Evolutionary conservation across 495 filamentous ascomycete species (phyloP).

Genomic region (Margaritispora aquatica): DNA sequence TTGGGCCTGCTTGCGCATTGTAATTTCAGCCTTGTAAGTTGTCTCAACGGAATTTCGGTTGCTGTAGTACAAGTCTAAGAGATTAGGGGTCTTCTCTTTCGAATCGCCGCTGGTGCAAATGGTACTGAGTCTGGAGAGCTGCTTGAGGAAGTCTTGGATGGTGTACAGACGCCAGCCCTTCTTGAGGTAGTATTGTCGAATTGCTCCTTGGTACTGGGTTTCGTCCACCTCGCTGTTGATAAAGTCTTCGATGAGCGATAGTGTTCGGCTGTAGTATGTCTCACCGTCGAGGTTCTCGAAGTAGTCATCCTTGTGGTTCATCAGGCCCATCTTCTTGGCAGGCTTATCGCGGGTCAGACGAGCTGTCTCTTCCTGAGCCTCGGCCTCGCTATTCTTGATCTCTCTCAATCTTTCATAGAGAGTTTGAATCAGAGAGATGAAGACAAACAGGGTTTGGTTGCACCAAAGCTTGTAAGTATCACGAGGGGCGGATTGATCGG

Average conservation of each 20-base stretch:
- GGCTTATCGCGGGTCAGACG: constrained; percentile 66
- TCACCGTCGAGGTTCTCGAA: constrained; percentile 15
- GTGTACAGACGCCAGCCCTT: constrained; percentile 88
- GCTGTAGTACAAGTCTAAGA: constrained; percentile 73
- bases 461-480: constrained; percentile 78
- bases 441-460: constrained; percentile 84
- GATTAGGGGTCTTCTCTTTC: constrained; percentile 87
- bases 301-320: constrained; percentile 32
- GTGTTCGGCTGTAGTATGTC: constrained; percentile 45
- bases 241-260: constrained; percentile 73
- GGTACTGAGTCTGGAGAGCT: constrained; percentile 68
- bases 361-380: constrained; percentile 64
- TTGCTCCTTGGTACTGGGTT: constrained; percentile 73
- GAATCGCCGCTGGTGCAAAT: constrained; percentile 70
- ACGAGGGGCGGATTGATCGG: constrained; percentile 76
- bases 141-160: constrained; percentile 74
- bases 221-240: constrained; percentile 80
- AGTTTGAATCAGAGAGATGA: constrained; percentile 86
- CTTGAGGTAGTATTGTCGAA: constrained; percentile 82
- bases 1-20: constrained; percentile 80
- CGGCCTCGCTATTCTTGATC: constrained; percentile 69
- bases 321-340: constrained; percentile 62
- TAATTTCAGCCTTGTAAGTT: constrained; percentile 77
- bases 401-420: constrained; percentile 76
- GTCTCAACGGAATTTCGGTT: constrained; percentile 76